These are phyloP conservation scores for Eucalyptus tenuipes DNA, from an alignment of 345 rosid species.

Conservation along the genomic window DNA sequence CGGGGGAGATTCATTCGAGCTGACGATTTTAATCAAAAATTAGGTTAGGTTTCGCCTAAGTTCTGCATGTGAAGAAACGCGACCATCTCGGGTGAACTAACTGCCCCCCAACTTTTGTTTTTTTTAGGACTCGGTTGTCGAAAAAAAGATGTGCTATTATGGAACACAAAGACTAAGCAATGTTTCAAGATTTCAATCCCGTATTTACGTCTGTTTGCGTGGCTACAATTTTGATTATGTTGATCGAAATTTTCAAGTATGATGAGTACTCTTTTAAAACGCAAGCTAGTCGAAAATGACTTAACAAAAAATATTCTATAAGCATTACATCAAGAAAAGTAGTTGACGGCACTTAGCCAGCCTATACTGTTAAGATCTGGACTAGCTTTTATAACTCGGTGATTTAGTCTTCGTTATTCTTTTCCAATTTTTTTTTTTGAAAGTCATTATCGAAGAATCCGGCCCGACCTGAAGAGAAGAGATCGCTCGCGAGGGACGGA, in stretches of 20 bases:
- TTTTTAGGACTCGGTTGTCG: not conserved
- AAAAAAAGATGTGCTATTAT: not conserved
- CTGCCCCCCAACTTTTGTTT: not conserved
- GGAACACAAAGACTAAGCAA: not conserved
- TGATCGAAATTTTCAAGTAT: rapidly evolving
- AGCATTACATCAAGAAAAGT: too few species aligned
- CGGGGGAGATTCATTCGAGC: not conserved
- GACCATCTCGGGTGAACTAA: not conserved
- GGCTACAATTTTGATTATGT: not conserved
- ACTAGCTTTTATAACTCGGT: not conserved
- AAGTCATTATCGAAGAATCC: not conserved
- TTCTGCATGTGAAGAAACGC: not conserved
- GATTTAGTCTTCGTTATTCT: not conserved
- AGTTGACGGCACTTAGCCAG: not conserved
- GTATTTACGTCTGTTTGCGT: not conserved
- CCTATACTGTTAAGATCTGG: not conserved
- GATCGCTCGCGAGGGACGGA: not conserved
- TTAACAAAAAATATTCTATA: not conserved
- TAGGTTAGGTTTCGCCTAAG: not conserved
- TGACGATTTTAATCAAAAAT: not conserved
- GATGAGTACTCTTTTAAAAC: not conserved
- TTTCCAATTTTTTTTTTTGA: rapidly evolving
- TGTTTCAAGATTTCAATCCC: not conserved
- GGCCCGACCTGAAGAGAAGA: not conserved
- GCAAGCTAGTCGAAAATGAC: rapidly evolving